Conservation (phyloP, 2,329 filamentous ascomycete genomes). For the Verticillium longisporum region DNA sequence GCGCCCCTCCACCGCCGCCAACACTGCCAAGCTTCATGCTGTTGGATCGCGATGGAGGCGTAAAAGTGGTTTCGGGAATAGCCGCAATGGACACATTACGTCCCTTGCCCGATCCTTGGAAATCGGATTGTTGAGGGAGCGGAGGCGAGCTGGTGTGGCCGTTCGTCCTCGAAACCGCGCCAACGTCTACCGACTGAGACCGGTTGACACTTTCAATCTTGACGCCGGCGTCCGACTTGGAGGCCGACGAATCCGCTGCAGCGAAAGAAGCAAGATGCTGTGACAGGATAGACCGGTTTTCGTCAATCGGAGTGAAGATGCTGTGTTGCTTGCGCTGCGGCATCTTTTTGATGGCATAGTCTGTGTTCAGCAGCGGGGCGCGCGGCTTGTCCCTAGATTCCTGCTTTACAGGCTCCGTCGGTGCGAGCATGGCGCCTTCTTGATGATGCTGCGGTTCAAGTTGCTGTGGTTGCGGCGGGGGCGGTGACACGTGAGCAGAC, state of each 20-base stretch:
- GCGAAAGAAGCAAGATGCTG: slow-evolving; percentile 71
- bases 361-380: slow-evolving; percentile 42
- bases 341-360: slow-evolving; percentile 50
- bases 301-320: slow-evolving; percentile 96
- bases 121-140: slow-evolving; percentile 40
- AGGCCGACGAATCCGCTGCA: slow-evolving; percentile 34
- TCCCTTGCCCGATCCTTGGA: slow-evolving; percentile 29
- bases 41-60: slow-evolving; percentile 71
- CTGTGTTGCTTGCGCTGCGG: slow-evolving; percentile 78
- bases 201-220: slow-evolving; percentile 29
- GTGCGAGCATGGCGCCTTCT: slow-evolving; percentile 42
- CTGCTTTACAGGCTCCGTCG: slow-evolving; percentile 38
- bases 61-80: slow-evolving; percentile 56
- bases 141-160: slow-evolving; percentile 50
- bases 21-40: slow-evolving; percentile 30
- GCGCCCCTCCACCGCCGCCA: slow-evolving; percentile 51
- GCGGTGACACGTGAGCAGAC: slow-evolving; percentile 43
- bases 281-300: slow-evolving; percentile 79
- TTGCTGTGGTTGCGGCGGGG: slow-evolving; percentile 40
- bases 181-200: slow-evolving; percentile 59
- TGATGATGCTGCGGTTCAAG: slow-evolving; percentile 23
- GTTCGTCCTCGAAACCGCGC: slow-evolving; percentile 41
- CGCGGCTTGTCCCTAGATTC: slow-evolving; percentile 42
- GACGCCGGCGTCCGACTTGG: slow-evolving; percentile 14
- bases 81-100: slow-evolving; percentile 51